Conservation (phyloP, 768 basidiomycete species). For the Phaffia tasmanica region DNA sequence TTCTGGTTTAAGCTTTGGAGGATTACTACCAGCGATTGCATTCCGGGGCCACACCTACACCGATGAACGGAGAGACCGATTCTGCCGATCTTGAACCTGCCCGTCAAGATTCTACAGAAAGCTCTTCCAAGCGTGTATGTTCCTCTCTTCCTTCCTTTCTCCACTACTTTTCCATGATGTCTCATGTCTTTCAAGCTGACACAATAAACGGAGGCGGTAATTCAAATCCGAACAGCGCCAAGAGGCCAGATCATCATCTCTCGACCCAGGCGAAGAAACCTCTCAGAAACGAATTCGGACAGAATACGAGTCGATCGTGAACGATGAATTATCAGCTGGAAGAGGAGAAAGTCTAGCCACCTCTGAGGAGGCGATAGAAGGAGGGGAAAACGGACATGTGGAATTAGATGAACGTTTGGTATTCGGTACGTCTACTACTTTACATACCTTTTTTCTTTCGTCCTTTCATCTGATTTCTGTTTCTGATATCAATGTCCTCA, state of each 20-base stretch:
- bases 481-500: too few species aligned
- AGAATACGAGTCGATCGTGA: neutral
- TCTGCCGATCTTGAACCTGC: too few species aligned
- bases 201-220: neutral
- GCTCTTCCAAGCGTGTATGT: conserved; percentile 1
- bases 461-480: neutral
- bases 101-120: too few species aligned
- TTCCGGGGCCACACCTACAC: neutral
- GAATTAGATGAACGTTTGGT: conserved; percentile 19
- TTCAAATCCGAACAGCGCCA: neutral
- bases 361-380: neutral
- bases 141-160: neutral
- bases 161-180: neutral
- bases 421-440: conserved; percentile 25
- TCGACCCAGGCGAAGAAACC: neutral
- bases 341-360: neutral
- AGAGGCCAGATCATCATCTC: neutral
- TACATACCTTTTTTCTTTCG: neutral
- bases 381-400: neutral
- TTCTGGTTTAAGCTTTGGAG: conserved; percentile 11
- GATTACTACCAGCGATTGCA: conserved; percentile 13
- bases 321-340: neutral
- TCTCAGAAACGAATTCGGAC: neutral
- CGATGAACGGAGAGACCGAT: too few species aligned
- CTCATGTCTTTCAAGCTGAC: too few species aligned